phyloP scores from a whole-genome alignment of 352 stramenopile genomes.

The Aphanomyces cochlioides region DNA sequence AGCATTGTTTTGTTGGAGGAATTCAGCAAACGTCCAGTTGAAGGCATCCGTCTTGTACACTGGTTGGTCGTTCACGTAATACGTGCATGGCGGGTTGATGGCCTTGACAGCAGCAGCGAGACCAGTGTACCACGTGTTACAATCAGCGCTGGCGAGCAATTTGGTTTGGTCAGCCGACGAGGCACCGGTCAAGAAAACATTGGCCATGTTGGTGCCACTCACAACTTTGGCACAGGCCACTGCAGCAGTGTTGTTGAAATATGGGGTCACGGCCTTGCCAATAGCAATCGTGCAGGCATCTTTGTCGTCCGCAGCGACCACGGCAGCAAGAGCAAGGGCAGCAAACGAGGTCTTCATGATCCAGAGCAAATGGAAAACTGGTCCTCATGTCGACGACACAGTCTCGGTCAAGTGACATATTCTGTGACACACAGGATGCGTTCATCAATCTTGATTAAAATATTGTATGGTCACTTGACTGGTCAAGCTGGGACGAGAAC shows the following conservation, averaged over 20 bases:
- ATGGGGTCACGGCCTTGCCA: background rate
- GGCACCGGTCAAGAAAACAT: background rate
- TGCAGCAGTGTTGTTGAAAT: background rate
- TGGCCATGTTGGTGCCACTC: background rate
- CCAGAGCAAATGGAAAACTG: too few relatives aligned
- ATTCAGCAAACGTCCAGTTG: background rate
- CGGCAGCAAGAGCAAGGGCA: background rate
- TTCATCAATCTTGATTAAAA: too few relatives aligned
- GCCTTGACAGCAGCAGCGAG: background rate
- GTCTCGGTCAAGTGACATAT: too few relatives aligned
- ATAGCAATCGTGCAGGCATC: background rate
- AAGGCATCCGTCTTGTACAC: background rate
- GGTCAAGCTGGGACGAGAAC: too few relatives aligned
- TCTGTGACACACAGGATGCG: too few relatives aligned
- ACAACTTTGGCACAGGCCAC: background rate
- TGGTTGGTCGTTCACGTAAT: background rate
- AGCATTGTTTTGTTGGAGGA: background rate
- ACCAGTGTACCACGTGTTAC: background rate
- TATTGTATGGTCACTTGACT: too few relatives aligned
- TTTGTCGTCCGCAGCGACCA: background rate
- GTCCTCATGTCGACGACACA: too few relatives aligned
- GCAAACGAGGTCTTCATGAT: background rate
- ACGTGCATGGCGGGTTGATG: background rate
- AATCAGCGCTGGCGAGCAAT: background rate
- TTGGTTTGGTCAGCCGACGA: background rate